phyloP scores from a whole-genome alignment of 2,329 filamentous ascomycete genomes.

The Venturia asperata region DNA sequence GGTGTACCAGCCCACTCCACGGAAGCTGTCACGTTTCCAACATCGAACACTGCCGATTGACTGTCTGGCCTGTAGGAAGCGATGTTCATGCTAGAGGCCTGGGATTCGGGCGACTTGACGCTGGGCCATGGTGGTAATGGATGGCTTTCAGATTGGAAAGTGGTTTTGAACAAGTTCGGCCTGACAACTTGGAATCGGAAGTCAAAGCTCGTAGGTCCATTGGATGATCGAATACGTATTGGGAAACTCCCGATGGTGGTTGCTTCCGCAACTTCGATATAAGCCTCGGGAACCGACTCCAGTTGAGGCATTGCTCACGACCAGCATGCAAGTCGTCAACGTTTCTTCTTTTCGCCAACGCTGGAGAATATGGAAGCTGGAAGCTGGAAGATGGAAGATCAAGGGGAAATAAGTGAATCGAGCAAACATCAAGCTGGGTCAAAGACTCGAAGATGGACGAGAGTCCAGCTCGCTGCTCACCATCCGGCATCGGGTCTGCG shows the following conservation, averaged over 20 bases:
- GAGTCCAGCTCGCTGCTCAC: no score
- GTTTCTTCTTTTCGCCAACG: no score
- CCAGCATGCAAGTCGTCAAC: no score
- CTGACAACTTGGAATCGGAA: not conserved
- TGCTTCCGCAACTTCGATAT: not conserved
- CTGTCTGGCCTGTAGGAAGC: conserved; percentile 28
- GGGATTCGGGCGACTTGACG: conserved; percentile 39
- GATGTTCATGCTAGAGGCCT: conserved; percentile 28
- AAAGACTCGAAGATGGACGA: no score
- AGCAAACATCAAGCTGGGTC: no score
- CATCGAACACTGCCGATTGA: conserved; percentile 38
- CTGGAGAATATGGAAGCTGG: no score
- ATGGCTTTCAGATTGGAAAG: conserved; percentile 56
- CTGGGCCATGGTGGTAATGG: conserved; percentile 60
- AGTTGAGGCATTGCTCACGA: not conserved
- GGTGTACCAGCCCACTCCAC: conserved; percentile 55
- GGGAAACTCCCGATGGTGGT: not conserved
- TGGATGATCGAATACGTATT: not conserved
- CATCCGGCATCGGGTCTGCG: no score
- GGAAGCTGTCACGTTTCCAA: conserved; percentile 41
- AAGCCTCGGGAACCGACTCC: not conserved
- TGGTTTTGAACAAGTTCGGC: conserved; percentile 54
- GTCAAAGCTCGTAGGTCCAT: not conserved
- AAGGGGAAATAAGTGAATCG: no score
- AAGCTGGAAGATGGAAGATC: no score